Conservation (phyloP, 805 yeast species). For the Kluyveromyces dobzhanskii region DNA sequence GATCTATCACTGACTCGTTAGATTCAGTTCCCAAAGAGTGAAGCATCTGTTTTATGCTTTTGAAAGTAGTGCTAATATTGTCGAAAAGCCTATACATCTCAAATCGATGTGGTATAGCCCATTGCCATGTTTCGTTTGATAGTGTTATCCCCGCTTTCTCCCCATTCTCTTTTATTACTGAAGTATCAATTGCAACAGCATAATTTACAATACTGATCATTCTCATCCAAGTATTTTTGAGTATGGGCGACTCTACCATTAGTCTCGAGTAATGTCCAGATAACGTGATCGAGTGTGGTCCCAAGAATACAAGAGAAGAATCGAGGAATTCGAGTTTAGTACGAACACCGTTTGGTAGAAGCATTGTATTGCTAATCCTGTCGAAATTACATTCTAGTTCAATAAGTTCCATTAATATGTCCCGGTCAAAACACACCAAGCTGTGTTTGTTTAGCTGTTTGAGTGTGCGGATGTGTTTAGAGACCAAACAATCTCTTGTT, state of each 20-base stretch:
- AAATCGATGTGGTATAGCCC: constrained; percentile 65
- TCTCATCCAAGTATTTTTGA: constrained; percentile 41
- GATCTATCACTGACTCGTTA: constrained; percentile 31
- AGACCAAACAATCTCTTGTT: constrained; percentile 22
- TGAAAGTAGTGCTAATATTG: constrained; percentile 57
- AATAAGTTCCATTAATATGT: constrained; percentile 16
- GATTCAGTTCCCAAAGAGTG: constrained; percentile 39
- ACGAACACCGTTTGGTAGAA: constrained; percentile 42
- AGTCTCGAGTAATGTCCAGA: constrained; percentile 33
- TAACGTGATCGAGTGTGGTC: constrained; percentile 17
- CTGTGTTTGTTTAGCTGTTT: constrained; percentile 13
- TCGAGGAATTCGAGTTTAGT: constrained; percentile 38
- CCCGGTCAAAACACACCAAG: constrained; percentile 13
- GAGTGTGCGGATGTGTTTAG: constrained; percentile 16
- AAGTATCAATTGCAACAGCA: constrained; percentile 19
- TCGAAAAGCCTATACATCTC: constrained; percentile 75
- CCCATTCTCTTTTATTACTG: constrained; percentile 17
- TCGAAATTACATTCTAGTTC: constrained; percentile 18
- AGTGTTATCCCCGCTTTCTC: constrained; percentile 32
- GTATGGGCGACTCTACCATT: constrained; percentile 46
- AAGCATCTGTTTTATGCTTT: constrained; percentile 54
- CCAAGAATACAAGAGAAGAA: constrained; percentile 14
- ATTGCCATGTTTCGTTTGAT: constrained; percentile 36
- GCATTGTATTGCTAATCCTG: constrained; percentile 21
- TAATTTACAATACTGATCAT: constrained; percentile 35